Percentiles rank a stretch among this genome's conserved stretches.
Conservation (phyloP, 768 basidiomycete species). For the Suillus tomentosus region DNA sequence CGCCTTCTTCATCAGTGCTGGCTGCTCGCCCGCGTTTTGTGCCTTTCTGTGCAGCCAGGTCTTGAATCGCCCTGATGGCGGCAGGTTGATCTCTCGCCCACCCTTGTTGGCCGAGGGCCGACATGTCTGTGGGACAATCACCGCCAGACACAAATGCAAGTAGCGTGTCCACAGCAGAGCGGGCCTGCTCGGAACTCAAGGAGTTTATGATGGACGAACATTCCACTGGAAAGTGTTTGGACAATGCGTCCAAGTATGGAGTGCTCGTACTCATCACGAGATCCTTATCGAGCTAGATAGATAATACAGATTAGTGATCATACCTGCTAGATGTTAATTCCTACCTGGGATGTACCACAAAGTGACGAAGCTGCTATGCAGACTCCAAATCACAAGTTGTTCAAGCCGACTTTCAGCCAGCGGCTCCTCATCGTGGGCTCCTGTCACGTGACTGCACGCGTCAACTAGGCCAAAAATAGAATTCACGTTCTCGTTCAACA, state of each 20-base stretch:
- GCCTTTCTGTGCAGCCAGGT: conserved; percentile 12
- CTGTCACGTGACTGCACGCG: conserved; percentile 31
- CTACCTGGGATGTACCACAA: not conserved
- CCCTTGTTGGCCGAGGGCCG: conserved; percentile 17
- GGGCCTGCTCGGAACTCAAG: conserved; percentile 12
- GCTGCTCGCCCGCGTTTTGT: conserved; percentile 29
- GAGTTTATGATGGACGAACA: conserved; percentile 14
- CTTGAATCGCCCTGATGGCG: conserved; percentile 25
- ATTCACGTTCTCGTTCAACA: conserved; percentile 22
- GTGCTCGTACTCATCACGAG: conserved; percentile 15
- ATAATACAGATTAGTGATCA: not conserved
- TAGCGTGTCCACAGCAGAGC: conserved; percentile 24
- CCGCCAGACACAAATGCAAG: conserved; percentile 34
- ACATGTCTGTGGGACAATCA: conserved; percentile 23
- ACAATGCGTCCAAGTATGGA: conserved; percentile 28
- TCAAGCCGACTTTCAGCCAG: not conserved
- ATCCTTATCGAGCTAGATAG: not conserved
- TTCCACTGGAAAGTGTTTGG: conserved; percentile 21
- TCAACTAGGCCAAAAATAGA: conserved; percentile 11
- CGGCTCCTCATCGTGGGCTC: not conserved
- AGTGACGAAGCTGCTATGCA: not conserved
- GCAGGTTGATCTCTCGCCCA: conserved; percentile 29
- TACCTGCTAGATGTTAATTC: not conserved
- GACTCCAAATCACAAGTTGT: not conserved
- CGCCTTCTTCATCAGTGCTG: conserved; percentile 15